phyloP scores from a whole-genome alignment of 805 yeast genomes.

The Candida wancherniae region DNA sequence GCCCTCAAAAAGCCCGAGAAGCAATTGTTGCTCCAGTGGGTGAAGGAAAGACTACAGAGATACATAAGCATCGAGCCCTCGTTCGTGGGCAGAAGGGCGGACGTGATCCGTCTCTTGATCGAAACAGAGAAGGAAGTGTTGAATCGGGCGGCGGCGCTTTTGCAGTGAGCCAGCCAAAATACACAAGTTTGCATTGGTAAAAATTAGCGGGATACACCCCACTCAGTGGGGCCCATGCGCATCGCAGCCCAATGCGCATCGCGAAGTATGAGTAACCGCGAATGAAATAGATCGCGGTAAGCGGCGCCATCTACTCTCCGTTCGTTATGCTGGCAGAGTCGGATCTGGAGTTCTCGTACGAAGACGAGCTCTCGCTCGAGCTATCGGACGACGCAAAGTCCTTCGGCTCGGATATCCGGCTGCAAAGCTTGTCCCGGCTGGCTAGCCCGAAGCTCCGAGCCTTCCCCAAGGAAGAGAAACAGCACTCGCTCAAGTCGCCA shows the following conservation, averaged over 20 bases:
- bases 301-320: no score
- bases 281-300: no score
- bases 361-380: constrained; percentile 15
- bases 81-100: constrained; percentile 11
- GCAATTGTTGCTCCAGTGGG: constrained; percentile 22
- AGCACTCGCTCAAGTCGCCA: constrained; percentile 7
- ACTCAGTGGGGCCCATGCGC: no score
- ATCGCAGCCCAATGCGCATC: no score
- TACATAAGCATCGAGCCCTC: no score
- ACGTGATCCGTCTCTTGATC: constrained; percentile 17
- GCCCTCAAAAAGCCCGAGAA: constrained; percentile 9
- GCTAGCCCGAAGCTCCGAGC: no score
- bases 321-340: constrained; percentile 12
- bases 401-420: constrained; percentile 1
- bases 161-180: no score
- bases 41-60: constrained; percentile 19
- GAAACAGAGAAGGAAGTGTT: constrained; percentile 26
- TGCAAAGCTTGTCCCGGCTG: no score
- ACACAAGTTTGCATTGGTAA: no score
- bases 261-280: no score
- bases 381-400: constrained; percentile 1
- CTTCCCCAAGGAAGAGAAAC: background rate
- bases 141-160: constrained; percentile 2
- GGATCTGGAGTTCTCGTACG: constrained; percentile 19
- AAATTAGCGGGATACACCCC: background rate